Evolutionary conservation across 345 rosid genomes (phyloP).

Genomic region (Populus alba): DNA sequence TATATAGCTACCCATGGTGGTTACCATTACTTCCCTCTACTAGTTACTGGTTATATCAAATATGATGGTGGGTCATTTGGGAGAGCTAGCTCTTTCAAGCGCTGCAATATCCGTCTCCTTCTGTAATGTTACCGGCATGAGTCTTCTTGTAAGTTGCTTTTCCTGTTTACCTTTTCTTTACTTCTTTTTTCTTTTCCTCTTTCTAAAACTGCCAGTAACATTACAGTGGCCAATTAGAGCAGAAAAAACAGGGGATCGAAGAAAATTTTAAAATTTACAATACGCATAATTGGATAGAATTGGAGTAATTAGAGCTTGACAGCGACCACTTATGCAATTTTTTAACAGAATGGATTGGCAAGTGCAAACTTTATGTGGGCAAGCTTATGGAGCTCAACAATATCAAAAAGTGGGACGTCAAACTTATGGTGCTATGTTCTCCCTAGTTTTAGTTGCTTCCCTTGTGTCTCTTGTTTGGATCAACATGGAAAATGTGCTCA

Average conservation of each 20-base stretch:
- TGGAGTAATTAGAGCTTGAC: no score
- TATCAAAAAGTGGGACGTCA: conserved; percentile 11
- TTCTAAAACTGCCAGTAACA: no score
- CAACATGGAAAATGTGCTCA: conserved; percentile 12
- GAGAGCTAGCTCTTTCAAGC: conserved; percentile 16
- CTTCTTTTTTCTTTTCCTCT: no score
- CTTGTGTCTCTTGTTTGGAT: conserved; percentile 5
- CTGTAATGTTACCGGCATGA: conserved; percentile 15
- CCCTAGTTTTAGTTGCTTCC: background rate
- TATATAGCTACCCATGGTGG: conserved; percentile 20
- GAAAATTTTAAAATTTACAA: no score
- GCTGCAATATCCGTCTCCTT: conserved; percentile 17
- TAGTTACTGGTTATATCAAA: conserved; percentile 1
- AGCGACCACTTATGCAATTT: background rate
- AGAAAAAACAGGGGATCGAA: no score
- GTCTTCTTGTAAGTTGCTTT: conserved; percentile 13
- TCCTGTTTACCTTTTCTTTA: background rate
- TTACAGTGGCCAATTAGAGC: no score
- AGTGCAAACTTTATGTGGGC: conserved; percentile 20
- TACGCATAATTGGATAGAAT: no score
- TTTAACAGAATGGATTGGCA: conserved; percentile 17
- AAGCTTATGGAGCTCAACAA: conserved; percentile 24
- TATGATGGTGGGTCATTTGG: conserved; percentile 22
- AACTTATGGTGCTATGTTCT: conserved; percentile 11
- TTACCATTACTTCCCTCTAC: background rate